Conservation (phyloP, 495 filamentous ascomycete genomes). For the Penicillium crystallinum region DNA sequence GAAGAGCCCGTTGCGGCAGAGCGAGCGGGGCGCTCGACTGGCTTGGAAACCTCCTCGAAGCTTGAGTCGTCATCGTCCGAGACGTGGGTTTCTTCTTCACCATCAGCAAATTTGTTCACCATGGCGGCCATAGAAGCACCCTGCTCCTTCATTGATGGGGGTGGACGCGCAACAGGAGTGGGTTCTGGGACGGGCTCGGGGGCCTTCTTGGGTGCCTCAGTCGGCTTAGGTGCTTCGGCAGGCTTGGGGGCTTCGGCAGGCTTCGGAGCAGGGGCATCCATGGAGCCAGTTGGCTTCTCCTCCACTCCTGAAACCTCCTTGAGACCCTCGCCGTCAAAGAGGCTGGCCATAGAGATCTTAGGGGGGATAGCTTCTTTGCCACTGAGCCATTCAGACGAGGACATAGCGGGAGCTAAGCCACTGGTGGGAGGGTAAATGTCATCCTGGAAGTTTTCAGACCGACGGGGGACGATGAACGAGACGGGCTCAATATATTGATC, state of each 20-base stretch:
- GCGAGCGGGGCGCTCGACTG: constrained; percentile 44
- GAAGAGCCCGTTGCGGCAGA: constrained; percentile 20
- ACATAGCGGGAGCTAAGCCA: constrained; percentile 73
- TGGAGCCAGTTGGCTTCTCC: constrained; percentile 52
- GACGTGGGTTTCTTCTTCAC: constrained; percentile 54
- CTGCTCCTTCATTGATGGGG: constrained; percentile 72
- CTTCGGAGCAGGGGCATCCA: constrained; percentile 39
- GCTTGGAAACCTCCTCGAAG: constrained; percentile 78
- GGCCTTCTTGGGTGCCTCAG: constrained; percentile 17
- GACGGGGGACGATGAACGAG: constrained; percentile 92
- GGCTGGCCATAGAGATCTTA: constrained; percentile 86
- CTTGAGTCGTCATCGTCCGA: constrained; percentile 65
- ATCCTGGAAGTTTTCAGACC: constrained; percentile 94
- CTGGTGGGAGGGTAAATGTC: constrained; percentile 88
- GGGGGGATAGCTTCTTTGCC: constrained; percentile 79
- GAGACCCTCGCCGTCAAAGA: constrained; percentile 78
- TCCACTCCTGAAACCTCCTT: constrained; percentile 64
- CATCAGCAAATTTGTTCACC: constrained; percentile 79
- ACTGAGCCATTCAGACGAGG: constrained; percentile 73
- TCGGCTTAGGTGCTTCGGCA: constrained; percentile 31
- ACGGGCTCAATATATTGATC: constrained; percentile 93
- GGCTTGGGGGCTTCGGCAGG: constrained; percentile 24
- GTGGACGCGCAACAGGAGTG: constrained; percentile 45
- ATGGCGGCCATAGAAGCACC: constrained; percentile 76
- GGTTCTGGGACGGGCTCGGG: constrained; percentile 37